Evolutionary conservation across 805 yeast species (phyloP).

Genomic region (Spathaspora passalidarum): DNA sequence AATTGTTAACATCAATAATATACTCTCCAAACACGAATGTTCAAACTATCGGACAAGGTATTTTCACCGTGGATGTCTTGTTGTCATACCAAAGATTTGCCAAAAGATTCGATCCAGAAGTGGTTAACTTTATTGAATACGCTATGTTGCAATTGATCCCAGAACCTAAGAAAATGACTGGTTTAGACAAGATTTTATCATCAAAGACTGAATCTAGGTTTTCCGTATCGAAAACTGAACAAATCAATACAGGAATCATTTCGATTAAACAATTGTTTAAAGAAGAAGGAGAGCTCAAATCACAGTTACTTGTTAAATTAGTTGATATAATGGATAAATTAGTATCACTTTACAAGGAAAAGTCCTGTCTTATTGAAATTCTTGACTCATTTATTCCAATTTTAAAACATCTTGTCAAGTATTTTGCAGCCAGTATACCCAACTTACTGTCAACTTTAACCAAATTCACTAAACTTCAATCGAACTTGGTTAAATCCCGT

Average conservation of each 20-base stretch:
- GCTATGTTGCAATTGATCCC: slow-evolving; percentile 46
- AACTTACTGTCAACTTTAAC: slow-evolving; percentile 40
- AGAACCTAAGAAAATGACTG: slow-evolving; percentile 20
- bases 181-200: slow-evolving; percentile 5
- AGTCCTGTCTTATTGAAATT: slow-evolving; percentile 59
- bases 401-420: slow-evolving; percentile 36
- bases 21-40: slow-evolving; percentile 20
- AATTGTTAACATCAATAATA: slow-evolving; percentile 43
- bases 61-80: slow-evolving; percentile 62
- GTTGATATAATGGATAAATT: slow-evolving; percentile 29
- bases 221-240: slow-evolving; percentile 2
- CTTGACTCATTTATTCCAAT: slow-evolving; percentile 44
- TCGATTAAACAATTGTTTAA: slow-evolving; percentile 2
- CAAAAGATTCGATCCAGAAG: slow-evolving; percentile 82
- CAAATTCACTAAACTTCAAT: slow-evolving; percentile 48
- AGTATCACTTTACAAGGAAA: slow-evolving; percentile 55
- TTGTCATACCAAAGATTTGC: slow-evolving; percentile 75
- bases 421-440: slow-evolving; percentile 29
- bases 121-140: slow-evolving; percentile 54
- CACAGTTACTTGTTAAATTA: slow-evolving; percentile 32
- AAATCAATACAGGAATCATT: not conserved
- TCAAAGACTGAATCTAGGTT: slow-evolving; percentile 4
- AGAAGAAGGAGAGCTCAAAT: slow-evolving; percentile 14
- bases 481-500: slow-evolving; percentile 23
- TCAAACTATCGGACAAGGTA: slow-evolving; percentile 51